Percentiles rank a stretch among this genome's conserved stretches.
phyloP scores from a whole-genome alignment of 208 protist genomes.

The Acanthamoeba triangularis region DNA sequence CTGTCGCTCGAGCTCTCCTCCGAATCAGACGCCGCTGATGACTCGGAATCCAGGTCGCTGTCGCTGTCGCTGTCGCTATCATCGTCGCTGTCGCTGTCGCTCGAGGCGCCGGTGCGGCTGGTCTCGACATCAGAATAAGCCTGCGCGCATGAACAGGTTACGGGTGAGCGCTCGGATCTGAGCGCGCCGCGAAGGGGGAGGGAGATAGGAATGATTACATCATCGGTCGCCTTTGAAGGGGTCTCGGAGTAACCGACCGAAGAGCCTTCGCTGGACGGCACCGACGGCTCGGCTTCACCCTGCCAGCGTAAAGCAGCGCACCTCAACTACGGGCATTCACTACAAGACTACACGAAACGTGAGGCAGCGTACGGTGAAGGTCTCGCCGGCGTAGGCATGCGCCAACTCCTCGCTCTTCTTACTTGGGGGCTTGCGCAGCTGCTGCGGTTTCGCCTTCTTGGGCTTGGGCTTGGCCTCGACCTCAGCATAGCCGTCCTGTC shows the following conservation, averaged over 20 bases:
- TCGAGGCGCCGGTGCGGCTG: not conserved
- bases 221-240: not conserved
- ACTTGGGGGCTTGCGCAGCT: not conserved
- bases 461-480: not conserved
- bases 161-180: not conserved
- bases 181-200: not conserved
- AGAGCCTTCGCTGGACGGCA: not conserved
- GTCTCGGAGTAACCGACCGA: not conserved
- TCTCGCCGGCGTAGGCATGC: not conserved
- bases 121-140: not conserved
- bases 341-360: not conserved
- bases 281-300: not conserved
- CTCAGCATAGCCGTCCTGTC: slow-evolving; percentile 11
- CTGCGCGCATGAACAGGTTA: not conserved
- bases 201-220: not conserved
- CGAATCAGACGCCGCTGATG: not conserved
- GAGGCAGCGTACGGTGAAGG: not conserved
- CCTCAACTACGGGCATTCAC: not conserved
- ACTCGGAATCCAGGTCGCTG: not conserved
- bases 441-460: not conserved
- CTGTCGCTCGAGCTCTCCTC: not conserved
- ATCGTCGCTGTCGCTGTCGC: not conserved
- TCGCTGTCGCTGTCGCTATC: not conserved
- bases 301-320: not conserved
- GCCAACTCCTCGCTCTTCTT: not conserved